Evolutionary conservation across 2,329 filamentous ascomycete species (phyloP), one percentile per base, ranked within the genome.

Genomic region (Purpureocillium takamizusanense): DNA sequence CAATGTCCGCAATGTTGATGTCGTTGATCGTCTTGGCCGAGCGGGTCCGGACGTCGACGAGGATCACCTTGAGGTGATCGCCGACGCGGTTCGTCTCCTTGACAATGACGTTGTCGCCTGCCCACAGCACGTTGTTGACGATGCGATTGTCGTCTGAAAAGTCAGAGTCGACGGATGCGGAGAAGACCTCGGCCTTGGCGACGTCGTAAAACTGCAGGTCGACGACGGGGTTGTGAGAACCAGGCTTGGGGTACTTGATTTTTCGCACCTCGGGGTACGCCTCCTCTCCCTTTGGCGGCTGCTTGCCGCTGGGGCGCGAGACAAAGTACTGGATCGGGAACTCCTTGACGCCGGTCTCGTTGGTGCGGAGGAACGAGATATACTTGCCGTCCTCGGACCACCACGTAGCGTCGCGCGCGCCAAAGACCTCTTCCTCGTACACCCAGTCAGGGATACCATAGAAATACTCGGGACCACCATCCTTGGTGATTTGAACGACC

Each of bases 371-470:
- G 59, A 95, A 98, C 16, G 92, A 87, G 42, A 98, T 65, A 55
- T 85, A 94, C 51, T 87, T 83, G 37, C 89, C 92, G 56, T 94
- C 86, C 28, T 81, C 74, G 27, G 87, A 90, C 89, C 89, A 98
- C 92, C 94, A 98, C 1, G 89, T 94, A 5, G 86, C 90, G 44
- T 77, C 86, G 49, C 86, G 84, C 2, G 76, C 82, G 12, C 68
- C 61, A 45, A 97, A 86, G 3, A 68, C 65, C 40, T 68, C 65
- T 49, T 74, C 70, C 55, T 94, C 86, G 52, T 94, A 95, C 0
- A 97, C 92, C 92, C 92, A 98, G 59, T 98, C 94, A 1, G 92
- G 92, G 15, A 95, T 78, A 14, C 92, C 92, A 52, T 98, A 95
- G 61, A 98, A 98, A 42, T 92, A 78, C 50, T 97, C 80, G 1